A percentile compares a stretch with the other conserved stretches of the same genome.
These are phyloP conservation scores for Dianthus caryophyllus DNA, from an alignment of 148 eudicot species.

Conservation along the genomic window DNA sequence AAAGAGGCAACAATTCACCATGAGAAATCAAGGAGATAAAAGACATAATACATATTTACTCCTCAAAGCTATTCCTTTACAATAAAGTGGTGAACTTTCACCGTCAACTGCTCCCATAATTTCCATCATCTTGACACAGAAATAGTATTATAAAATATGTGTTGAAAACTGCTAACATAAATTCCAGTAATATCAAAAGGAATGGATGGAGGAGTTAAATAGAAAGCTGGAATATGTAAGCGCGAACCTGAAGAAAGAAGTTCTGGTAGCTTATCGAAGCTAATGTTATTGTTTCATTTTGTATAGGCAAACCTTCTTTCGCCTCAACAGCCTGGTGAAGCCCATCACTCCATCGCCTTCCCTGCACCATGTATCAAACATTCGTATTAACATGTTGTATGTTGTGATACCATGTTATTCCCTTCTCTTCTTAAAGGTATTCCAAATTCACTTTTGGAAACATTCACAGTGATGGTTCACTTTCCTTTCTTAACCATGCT, in stretches of 20 bases:
- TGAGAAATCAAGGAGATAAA: slow-evolving; percentile 16
- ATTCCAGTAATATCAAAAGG: not conserved
- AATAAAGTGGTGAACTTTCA: not conserved
- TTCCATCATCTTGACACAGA: not conserved
- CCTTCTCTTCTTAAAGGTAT: no score
- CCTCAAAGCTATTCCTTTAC: not conserved
- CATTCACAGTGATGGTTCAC: no score
- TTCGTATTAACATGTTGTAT: not conserved
- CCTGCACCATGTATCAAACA: slow-evolving; percentile 37
- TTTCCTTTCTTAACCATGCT: no score
- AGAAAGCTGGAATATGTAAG: slow-evolving; percentile 20
- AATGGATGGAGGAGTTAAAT: slow-evolving; percentile 7
- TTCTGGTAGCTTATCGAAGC: slow-evolving; percentile 99
- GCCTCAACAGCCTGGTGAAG: slow-evolving; percentile 99
- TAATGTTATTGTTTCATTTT: slow-evolving; percentile 93
- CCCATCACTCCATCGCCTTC: slow-evolving; percentile 99
- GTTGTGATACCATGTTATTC: not conserved
- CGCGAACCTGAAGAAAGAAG: slow-evolving; percentile 87
- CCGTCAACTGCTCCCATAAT: no score
- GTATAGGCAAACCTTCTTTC: slow-evolving; percentile 93
- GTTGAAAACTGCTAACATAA: not conserved
- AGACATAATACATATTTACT: not conserved
- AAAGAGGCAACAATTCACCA: slow-evolving; percentile 23
- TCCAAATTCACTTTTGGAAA: no score
- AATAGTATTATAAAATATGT: not conserved